Evolutionary conservation across 192 early-diverging fungal genomes (phyloP).

Genomic region (Gamsiella multidivaricata): DNA sequence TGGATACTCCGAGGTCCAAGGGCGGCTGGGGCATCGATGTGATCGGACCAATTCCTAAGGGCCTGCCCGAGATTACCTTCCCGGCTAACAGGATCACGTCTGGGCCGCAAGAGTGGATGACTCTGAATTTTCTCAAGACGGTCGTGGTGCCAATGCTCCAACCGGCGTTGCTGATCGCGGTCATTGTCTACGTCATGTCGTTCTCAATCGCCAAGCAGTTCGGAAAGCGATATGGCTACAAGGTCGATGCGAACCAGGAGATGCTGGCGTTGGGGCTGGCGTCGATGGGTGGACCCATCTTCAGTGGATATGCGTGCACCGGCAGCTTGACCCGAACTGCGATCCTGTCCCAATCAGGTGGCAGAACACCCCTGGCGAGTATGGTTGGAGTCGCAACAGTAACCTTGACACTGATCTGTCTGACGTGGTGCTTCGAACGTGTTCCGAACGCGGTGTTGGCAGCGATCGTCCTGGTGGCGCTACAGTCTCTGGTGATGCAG

Average conservation of each 20-base stretch:
- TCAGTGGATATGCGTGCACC: slow-evolving; percentile 53
- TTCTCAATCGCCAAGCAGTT: slow-evolving; percentile 55
- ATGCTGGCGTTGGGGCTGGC: slow-evolving; percentile 53
- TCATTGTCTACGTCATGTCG: slow-evolving; percentile 54
- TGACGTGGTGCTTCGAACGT: slow-evolving; percentile 86
- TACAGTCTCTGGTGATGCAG: slow-evolving; percentile 49
- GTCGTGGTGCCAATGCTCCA: slow-evolving; percentile 41
- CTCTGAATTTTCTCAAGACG: slow-evolving; percentile 18
- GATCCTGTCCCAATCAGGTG: slow-evolving; percentile 87
- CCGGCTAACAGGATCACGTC: slow-evolving; percentile 41
- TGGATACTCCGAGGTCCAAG: slow-evolving; percentile 40
- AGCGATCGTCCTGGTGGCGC: slow-evolving; percentile 77
- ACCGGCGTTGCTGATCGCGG: slow-evolving; percentile 48
- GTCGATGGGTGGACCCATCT: slow-evolving; percentile 47
- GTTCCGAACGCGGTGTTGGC: slow-evolving; percentile 82
- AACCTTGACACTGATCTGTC: slow-evolving; percentile 74
- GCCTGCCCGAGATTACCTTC: slow-evolving; percentile 35
- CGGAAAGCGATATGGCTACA: slow-evolving; percentile 49
- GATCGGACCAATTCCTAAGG: slow-evolving; percentile 51
- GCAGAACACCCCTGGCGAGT: slow-evolving; percentile 79
- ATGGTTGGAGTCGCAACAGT: slow-evolving; percentile 81
- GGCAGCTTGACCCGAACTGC: slow-evolving; percentile 70
- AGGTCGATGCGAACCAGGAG: slow-evolving; percentile 53
- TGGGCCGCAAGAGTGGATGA: slow-evolving; percentile 41
- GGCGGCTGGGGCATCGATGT: slow-evolving; percentile 45